Conservation (phyloP, 495 filamentous ascomycete species). For the Zalerion maritima region DNA sequence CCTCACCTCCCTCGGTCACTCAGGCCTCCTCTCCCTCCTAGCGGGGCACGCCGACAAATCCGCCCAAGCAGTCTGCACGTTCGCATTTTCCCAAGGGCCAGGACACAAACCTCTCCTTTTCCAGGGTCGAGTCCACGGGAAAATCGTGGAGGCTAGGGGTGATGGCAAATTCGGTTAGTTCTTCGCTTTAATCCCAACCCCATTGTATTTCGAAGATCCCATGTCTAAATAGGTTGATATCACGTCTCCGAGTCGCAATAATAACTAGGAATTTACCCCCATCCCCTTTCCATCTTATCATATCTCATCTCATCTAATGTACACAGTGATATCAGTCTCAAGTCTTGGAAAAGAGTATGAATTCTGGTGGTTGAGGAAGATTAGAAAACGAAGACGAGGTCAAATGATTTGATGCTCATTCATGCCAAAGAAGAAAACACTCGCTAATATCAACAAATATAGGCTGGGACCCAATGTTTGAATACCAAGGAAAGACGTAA, state of each 20-base stretch:
- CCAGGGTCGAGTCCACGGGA: slow-evolving; percentile 74
- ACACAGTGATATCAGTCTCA: too few species aligned
- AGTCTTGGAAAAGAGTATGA: too few species aligned
- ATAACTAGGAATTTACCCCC: too few species aligned
- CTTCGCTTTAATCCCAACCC: too few species aligned
- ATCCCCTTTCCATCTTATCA: too few species aligned
- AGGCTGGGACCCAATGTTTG: slow-evolving; percentile 97
- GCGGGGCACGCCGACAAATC: slow-evolving; percentile 77
- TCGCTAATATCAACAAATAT: slow-evolving; percentile 1
- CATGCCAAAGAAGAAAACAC: background rate
- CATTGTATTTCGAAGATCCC: too few species aligned
- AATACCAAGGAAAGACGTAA: slow-evolving; percentile 82
- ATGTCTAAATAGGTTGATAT: too few species aligned
- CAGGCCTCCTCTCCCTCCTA: slow-evolving; percentile 82
- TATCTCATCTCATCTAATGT: too few species aligned
- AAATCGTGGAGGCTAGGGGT: slow-evolving; percentile 64
- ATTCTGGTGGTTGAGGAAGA: slow-evolving; percentile 20
- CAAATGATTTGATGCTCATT: too few species aligned
- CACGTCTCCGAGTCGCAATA: too few species aligned
- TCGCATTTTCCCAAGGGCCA: slow-evolving; percentile 78
- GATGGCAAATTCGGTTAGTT: slow-evolving; percentile 64
- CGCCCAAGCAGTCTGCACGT: slow-evolving; percentile 89
- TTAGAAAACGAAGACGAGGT: slow-evolving; percentile 2
- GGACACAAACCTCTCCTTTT: slow-evolving; percentile 78
- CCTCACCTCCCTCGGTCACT: slow-evolving; percentile 62